phyloP scores from a whole-genome alignment of 2,329 filamentous ascomycete genomes.

The Aspergillus pseudoglaucus region DNA sequence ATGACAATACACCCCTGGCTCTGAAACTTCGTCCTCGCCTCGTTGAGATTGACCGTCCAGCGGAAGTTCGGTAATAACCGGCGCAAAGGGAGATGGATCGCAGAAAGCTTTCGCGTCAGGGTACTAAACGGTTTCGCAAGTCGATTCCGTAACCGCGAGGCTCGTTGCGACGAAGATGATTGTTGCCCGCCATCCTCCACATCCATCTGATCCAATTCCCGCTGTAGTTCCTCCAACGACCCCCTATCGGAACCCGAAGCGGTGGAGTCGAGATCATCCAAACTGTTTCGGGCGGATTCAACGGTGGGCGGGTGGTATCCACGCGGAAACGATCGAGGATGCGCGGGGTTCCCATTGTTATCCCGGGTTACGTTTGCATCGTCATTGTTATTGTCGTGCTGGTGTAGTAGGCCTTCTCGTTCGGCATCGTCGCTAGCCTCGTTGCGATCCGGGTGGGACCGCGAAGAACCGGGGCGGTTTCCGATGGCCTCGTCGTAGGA shows the following conservation, averaged over 20 bases:
- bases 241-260: conserved; percentile 47
- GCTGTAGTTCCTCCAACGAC: conserved; percentile 61
- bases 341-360: conserved; percentile 16
- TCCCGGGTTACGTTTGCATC: conserved; percentile 8
- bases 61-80: conserved; percentile 38
- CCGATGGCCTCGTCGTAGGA: conserved; percentile 75
- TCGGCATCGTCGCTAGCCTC: conserved; percentile 66
- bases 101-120: conserved; percentile 52
- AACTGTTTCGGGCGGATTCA: conserved; percentile 65
- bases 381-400: conserved; percentile 34
- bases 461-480: conserved; percentile 48
- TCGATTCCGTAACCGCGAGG: conserved; percentile 40
- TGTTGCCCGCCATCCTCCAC: conserved; percentile 59
- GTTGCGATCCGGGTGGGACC: conserved; percentile 45
- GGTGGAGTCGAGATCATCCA: conserved; percentile 50
- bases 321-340: conserved; percentile 34
- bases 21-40: conserved; percentile 29
- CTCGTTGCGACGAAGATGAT: conserved; percentile 15
- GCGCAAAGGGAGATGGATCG: conserved; percentile 47
- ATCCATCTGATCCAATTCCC: conserved; percentile 85
- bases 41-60: conserved; percentile 34
- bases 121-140: conserved; percentile 53
- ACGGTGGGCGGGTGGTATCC: conserved; percentile 77
- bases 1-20: conserved; percentile 59
- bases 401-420: conserved; percentile 66